Percentiles rank a stretch among this genome's conserved stretches.
phyloP scores from a whole-genome alignment of 2,329 filamentous ascomycete genomes.

The Xylariaceae sp. region DNA sequence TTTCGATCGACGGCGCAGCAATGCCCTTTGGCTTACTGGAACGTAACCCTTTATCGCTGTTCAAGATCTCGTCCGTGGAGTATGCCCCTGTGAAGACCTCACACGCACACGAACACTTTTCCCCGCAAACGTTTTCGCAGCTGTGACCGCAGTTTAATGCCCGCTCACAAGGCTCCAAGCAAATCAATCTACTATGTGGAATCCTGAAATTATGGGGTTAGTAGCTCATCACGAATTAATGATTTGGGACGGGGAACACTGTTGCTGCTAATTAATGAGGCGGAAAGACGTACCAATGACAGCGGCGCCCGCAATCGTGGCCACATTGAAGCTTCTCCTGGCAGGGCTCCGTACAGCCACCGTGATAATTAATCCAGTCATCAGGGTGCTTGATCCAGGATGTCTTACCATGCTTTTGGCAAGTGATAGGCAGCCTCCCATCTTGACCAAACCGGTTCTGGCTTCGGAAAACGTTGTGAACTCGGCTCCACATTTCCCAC shows the following conservation, averaged over 20 bases:
- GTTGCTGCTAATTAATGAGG: neutral
- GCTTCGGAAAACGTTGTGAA: slow-evolving; percentile 37
- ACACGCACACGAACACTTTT: slow-evolving; percentile 26
- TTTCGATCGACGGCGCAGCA: slow-evolving; percentile 10
- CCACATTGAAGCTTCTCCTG: slow-evolving; percentile 25
- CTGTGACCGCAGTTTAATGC: slow-evolving; percentile 25
- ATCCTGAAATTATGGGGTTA: slow-evolving; percentile 20
- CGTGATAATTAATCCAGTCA: slow-evolving; percentile 42
- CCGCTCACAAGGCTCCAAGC: slow-evolving; percentile 26
- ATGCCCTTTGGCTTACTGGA: neutral
- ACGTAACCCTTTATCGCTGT: neutral
- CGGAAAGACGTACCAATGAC: slow-evolving; percentile 29
- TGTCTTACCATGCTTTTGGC: slow-evolving; percentile 50
- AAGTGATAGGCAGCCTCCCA: slow-evolving; percentile 56
- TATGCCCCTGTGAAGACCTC: slow-evolving; percentile 25
- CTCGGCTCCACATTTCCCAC: slow-evolving; percentile 35
- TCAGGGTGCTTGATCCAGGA: slow-evolving; percentile 47
- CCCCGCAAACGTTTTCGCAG: slow-evolving; percentile 28
- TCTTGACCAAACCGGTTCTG: slow-evolving; percentile 31
- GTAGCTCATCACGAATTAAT: neutral
- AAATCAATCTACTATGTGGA: slow-evolving; percentile 25
- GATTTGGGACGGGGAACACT: neutral
- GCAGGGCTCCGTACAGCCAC: slow-evolving; percentile 27
- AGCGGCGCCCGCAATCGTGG: slow-evolving; percentile 28
- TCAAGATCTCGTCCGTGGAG: slow-evolving; percentile 21